Conservation (phyloP, 305 asterid species). For the Fraxinus nigra region DNA sequence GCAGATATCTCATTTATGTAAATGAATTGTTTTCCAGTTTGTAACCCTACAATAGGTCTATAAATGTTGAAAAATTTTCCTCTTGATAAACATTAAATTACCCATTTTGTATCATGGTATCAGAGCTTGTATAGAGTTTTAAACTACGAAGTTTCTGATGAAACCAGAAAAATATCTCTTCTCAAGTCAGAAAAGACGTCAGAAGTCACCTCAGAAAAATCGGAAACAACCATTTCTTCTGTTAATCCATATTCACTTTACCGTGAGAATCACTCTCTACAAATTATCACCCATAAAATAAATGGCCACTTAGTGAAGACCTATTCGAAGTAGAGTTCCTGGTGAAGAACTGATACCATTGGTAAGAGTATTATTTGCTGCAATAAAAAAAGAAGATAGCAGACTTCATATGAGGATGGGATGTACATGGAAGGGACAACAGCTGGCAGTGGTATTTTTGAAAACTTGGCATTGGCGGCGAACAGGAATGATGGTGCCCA, state of each 20-base stretch:
- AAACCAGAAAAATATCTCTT: background rate
- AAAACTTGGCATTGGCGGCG: background rate
- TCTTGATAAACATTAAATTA: background rate
- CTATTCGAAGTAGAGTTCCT: background rate
- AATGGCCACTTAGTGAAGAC: background rate
- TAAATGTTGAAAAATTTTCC: background rate
- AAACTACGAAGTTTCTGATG: background rate
- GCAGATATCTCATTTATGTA: background rate
- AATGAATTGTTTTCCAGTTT: background rate
- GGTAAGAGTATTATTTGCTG: background rate
- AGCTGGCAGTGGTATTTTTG: background rate
- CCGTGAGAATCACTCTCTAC: background rate
- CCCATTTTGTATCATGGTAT: background rate
- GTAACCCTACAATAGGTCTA: background rate
- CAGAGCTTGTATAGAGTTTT: background rate
- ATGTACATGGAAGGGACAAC: background rate
- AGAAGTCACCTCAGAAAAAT: background rate
- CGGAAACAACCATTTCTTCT: background rate
- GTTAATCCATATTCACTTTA: background rate
- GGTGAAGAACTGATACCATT: background rate
- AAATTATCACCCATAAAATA: background rate
- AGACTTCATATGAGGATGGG: background rate
- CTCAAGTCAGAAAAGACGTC: background rate
- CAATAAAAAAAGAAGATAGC: background rate
- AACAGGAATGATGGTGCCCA: background rate